A percentile compares a stretch with the other conserved stretches of the same genome.
Conservation (phyloP, 139 green algal genomes). For the Choricystis sp. region DNA sequence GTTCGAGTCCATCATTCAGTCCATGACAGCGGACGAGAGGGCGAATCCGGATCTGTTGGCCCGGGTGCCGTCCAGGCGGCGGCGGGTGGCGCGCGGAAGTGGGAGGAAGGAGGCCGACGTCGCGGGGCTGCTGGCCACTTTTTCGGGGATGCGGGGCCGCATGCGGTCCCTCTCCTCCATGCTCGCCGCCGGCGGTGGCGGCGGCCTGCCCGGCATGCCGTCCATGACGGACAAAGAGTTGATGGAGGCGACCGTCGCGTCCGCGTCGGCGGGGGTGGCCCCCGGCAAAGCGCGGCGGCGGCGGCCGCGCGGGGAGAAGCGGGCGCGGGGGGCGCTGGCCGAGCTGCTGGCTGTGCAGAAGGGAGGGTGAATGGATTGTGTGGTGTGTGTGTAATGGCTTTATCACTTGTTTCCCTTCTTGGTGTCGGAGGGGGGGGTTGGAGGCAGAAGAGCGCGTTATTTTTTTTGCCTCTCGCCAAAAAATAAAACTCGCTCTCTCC, state of each 20-base stretch:
- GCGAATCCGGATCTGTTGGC: constrained; percentile 70
- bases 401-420: too few relatives aligned
- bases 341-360: too few relatives aligned
- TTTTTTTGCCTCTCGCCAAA: too few relatives aligned
- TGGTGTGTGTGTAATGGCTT: too few relatives aligned
- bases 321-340: too few relatives aligned
- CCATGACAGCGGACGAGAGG: constrained; percentile 72
- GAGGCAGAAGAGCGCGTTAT: too few relatives aligned
- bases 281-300: constrained; percentile 17
- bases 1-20: constrained; percentile 70
- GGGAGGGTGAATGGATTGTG: too few relatives aligned
- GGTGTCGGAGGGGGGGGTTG: too few relatives aligned
- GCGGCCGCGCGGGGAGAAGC: too few relatives aligned
- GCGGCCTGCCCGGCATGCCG: constrained; percentile 17
- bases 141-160: constrained; percentile 51
- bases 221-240: constrained; percentile 46
- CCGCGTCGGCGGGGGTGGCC: constrained; percentile 14
- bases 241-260: constrained; percentile 27
- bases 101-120: constrained; percentile 51
- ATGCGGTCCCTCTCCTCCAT: constrained; percentile 18
- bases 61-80: constrained; percentile 26
- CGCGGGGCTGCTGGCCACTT: constrained; percentile 53
- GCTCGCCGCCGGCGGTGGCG: constrained; percentile 18
- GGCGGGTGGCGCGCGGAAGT: constrained; percentile 25
- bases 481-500: too few relatives aligned